Evolutionary conservation across 202 grass and related monocot species (phyloP).

Genomic region (Zizania palustris): DNA sequence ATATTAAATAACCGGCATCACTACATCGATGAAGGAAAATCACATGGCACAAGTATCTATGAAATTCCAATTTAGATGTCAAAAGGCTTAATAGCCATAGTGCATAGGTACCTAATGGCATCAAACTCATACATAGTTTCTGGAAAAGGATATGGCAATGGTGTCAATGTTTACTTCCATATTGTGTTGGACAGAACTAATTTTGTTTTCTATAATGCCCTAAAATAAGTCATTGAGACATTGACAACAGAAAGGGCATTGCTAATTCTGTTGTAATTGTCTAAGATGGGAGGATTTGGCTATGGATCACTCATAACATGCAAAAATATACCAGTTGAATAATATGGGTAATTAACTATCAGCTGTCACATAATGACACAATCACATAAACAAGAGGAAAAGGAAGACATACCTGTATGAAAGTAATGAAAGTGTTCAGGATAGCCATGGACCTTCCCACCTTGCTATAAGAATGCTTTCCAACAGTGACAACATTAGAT

Average conservation of each 20-base stretch:
- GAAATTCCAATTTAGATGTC: slow-evolving; percentile 17
- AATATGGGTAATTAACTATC: not conserved
- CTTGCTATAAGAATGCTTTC: slow-evolving; percentile 73
- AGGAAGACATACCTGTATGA: slow-evolving; percentile 71
- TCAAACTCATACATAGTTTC: not conserved
- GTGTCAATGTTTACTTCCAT: slow-evolving; percentile 14
- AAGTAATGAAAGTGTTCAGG: slow-evolving; percentile 62
- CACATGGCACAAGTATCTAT: slow-evolving; percentile 11
- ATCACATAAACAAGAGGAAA: slow-evolving; percentile 2
- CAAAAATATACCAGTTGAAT: slow-evolving; percentile 4
- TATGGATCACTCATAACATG: slow-evolving; percentile 26
- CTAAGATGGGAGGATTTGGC: not conserved
- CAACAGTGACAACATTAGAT: slow-evolving; percentile 65
- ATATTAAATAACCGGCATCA: slow-evolving; percentile 49
- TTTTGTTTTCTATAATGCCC: not conserved
- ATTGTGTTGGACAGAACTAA: not conserved
- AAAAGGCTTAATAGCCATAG: slow-evolving; percentile 1
- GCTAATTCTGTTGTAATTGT: not conserved
- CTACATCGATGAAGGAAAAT: not conserved
- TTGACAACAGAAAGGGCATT: not conserved
- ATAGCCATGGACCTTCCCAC: slow-evolving; percentile 68
- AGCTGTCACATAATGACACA: not conserved
- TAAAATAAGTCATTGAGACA: not conserved
- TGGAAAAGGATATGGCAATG: not conserved
- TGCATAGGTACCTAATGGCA: not conserved